Percentiles rank a stretch among this genome's conserved stretches.
Conservation (phyloP, 2,329 filamentous ascomycete species). For the Gnomoniopsis smithogilvyi region DNA sequence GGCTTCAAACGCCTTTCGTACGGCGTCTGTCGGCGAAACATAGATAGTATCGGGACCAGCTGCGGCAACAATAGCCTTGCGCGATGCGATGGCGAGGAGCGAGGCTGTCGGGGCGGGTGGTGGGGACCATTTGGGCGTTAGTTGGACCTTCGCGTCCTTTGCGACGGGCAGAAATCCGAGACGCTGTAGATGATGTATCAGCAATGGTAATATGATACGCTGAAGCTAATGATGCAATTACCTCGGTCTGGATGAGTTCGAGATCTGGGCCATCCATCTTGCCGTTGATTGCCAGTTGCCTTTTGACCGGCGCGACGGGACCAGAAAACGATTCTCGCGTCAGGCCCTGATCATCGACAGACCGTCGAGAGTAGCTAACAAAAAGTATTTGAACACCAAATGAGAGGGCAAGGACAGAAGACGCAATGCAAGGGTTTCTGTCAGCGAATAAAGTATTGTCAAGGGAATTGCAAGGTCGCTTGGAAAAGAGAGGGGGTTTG, state of each 20-base stretch:
- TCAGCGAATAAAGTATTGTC: background rate
- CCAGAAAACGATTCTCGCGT: slow-evolving; percentile 12
- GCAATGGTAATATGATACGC: slow-evolving; percentile 16
- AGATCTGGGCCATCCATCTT: slow-evolving; percentile 60
- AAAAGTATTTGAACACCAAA: background rate
- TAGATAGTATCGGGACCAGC: slow-evolving; percentile 78
- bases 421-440: background rate
- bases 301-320: slow-evolving; percentile 15
- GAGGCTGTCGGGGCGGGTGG: slow-evolving; percentile 75
- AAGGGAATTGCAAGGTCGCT: background rate
- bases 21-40: slow-evolving; percentile 71
- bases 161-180: slow-evolving; percentile 79
- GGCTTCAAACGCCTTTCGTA: slow-evolving; percentile 70
- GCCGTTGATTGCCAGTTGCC: slow-evolving; percentile 33
- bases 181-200: slow-evolving; percentile 40
- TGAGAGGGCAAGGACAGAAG: background rate
- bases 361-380: background rate
- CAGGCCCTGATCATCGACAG: slow-evolving; percentile 10
- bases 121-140: slow-evolving; percentile 75
- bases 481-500: background rate
- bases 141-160: slow-evolving; percentile 77
- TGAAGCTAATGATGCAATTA: slow-evolving; percentile 33
- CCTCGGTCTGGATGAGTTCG: slow-evolving; percentile 78
- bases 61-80: slow-evolving; percentile 78
- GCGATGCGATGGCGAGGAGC: slow-evolving; percentile 78